Evolutionary conservation across 2,329 filamentous ascomycete genomes (phyloP).

Genomic region (Camillea tinctor): DNA sequence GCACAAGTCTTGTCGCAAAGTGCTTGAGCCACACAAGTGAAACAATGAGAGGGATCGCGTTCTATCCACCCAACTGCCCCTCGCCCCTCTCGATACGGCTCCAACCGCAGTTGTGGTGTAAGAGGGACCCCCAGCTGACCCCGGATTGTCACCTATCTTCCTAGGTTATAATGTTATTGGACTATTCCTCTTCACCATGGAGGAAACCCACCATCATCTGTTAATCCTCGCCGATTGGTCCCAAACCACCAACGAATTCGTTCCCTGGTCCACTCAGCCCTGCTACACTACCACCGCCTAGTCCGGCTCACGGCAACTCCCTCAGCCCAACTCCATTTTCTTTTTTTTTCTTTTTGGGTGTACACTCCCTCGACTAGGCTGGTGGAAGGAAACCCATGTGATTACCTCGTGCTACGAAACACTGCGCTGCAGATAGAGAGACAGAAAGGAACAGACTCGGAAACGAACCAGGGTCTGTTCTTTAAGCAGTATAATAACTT

Average conservation of each 20-base stretch:
- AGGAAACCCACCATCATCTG: constrained; percentile 1
- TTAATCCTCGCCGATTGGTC: constrained; percentile 11
- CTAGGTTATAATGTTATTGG: no score
- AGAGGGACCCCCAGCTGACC: not conserved
- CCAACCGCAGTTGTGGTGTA: no score
- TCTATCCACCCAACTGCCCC: not conserved
- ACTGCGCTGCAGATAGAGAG: not conserved
- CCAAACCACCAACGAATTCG: not conserved
- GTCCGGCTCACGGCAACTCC: not conserved
- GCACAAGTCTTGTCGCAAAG: no score
- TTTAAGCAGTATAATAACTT: constrained; percentile 12
- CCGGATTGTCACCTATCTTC: not conserved
- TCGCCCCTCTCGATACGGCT: not conserved
- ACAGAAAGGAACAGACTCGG: constrained; percentile 7
- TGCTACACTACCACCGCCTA: constrained; percentile 3
- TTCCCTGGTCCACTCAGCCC: constrained; percentile 14
- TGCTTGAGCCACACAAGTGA: no score
- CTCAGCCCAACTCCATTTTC: not conserved
- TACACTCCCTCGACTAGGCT: not conserved
- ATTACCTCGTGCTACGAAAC: constrained; percentile 3
- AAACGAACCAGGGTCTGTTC: constrained; percentile 11
- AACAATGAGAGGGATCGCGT: not conserved
- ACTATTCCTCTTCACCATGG: constrained; percentile 1
- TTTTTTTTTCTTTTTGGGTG: not conserved
- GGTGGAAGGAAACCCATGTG: constrained; percentile 2